Evolutionary conservation across 2,329 filamentous ascomycete genomes (phyloP).

Genomic region (Diplocarpon rosae): DNA sequence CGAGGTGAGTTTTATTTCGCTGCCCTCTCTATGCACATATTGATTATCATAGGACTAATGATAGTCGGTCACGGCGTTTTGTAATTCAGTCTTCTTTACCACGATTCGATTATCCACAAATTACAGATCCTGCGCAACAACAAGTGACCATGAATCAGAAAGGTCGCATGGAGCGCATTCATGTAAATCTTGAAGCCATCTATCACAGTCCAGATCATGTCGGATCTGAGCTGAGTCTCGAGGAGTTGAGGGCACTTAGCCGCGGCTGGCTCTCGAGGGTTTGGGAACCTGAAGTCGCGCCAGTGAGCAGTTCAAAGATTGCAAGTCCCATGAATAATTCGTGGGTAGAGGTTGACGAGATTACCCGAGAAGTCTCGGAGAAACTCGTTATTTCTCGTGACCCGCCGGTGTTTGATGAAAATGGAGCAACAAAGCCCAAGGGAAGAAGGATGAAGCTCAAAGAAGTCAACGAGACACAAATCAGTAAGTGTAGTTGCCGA

Average conservation of each 20-base stretch:
- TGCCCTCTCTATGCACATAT: slow-evolving; percentile 44
- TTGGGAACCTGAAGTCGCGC: slow-evolving; percentile 35
- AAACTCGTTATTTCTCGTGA: slow-evolving; percentile 27
- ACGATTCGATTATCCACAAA: slow-evolving; percentile 41
- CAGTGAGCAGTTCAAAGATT: slow-evolving; percentile 8
- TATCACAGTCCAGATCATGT: slow-evolving; percentile 68
- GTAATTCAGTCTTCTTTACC: slow-evolving; percentile 47
- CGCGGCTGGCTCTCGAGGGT: slow-evolving; percentile 55
- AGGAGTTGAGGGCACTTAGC: slow-evolving; percentile 73
- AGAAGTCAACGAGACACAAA: slow-evolving; percentile 86
- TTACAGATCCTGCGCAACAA: slow-evolving; percentile 59
- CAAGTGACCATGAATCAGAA: slow-evolving; percentile 75
- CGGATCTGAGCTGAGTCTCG: slow-evolving; percentile 73
- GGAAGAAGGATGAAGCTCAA: slow-evolving; percentile 66
- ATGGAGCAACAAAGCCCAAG: slow-evolving; percentile 40
- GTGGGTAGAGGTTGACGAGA: slow-evolving; percentile 13
- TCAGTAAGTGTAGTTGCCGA: slow-evolving; percentile 49
- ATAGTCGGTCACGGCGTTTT: slow-evolving; percentile 40
- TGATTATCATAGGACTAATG: slow-evolving; percentile 98
- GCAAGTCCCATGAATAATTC: background rate
- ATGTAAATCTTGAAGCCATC: slow-evolving; percentile 73
- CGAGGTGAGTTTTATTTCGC: slow-evolving; percentile 58
- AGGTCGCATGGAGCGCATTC: slow-evolving; percentile 75
- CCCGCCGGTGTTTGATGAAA: slow-evolving; percentile 43
- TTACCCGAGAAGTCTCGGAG: slow-evolving; percentile 24